Evolutionary conservation across 352 stramenopile species (phyloP), one percentile per base, ranked within the genome.

Genomic region (Detonula confervacea): DNA sequence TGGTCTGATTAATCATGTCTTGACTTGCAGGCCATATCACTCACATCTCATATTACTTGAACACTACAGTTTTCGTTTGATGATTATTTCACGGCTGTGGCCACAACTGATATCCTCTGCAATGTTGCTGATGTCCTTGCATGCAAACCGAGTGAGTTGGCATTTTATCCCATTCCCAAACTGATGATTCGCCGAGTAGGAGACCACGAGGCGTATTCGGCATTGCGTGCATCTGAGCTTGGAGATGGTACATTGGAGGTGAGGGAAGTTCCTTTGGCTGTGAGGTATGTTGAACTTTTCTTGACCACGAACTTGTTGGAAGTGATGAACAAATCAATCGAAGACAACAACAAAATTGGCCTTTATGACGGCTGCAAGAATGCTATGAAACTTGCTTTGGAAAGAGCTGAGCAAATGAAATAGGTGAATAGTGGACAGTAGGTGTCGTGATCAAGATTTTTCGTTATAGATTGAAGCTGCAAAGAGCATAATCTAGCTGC

Each of bases 301-400:
- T 83, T 84, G 35, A 77, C 59, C 14, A 79, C 67, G 7, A 87
- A 93, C 57, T 77, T 94, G 24, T 84, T 95, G 44, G 56, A 84
- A 27, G 76, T 70, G 35, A 95, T 95, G 91, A 95, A 95, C 73
- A 70, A 89, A 62, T 76, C 65, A 47, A 92, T 95, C 27, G 83
- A 92, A 24, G 60, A 82, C 11, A 95, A 94, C 63, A 89, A 89
- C 57, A 85, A 88, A 61, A 90, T 91, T 80, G 87, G 86, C 20
- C 70, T 93, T 16, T 95, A 95, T 78, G 79, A 93, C 86, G 91
- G 91, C n/a, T 95, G 88, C 76, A 94, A 93, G 76, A 92, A 89
- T 84, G 91, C 90, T 11, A 80, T 95, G 35, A 56, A 81, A 65
- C 85, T 91, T 63, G 91, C 89, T n/a, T 76, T 87, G 54, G 74